A percentile compares a stretch with the other conserved stretches of the same genome.
phyloP scores from a whole-genome alignment of 208 protist species.

The Wallacemonas sp. region DNA sequence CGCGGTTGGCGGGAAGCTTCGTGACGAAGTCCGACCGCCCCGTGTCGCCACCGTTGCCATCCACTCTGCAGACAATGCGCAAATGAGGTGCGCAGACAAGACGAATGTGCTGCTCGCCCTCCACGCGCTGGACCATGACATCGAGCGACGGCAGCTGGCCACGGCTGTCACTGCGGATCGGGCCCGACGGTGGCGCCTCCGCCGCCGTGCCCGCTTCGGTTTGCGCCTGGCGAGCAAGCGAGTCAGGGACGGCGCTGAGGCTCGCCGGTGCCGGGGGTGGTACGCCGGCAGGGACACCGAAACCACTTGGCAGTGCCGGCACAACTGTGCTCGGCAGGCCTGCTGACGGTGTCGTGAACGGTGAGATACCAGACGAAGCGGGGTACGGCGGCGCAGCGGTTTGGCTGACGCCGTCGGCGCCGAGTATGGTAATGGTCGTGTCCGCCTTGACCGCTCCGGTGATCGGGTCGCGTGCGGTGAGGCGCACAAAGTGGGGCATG shows the following conservation, averaged over 20 bases:
- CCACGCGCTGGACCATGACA: conserved; percentile 41
- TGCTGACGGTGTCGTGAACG: not conserved
- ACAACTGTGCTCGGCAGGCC: not conserved
- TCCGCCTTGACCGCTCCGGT: conserved; percentile 42
- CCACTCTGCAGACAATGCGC: conserved; percentile 70
- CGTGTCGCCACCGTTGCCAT: conserved; percentile 57
- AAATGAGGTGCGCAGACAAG: conserved; percentile 47
- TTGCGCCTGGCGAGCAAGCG: not conserved
- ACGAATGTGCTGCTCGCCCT: conserved; percentile 53
- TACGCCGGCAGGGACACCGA: not conserved
- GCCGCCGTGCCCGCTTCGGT: not conserved
- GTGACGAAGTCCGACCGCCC: conserved; percentile 53
- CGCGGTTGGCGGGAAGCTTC: conserved; percentile 32
- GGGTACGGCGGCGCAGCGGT: not conserved
- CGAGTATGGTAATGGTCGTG: conserved; percentile 45
- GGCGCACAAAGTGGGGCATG: conserved; percentile 50
- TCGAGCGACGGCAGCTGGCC: conserved; percentile 48
- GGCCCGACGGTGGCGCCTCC: not conserved
- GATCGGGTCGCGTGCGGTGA: conserved; percentile 52
- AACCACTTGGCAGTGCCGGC: not conserved
- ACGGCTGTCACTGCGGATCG: not conserved
- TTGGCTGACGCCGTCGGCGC: conserved; percentile 5
- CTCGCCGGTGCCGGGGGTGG: conserved; percentile 6
- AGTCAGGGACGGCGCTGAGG: not conserved
- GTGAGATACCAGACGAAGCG: not conserved